These are phyloP conservation scores for Hypoxylon subgilvum DNA, from an alignment of 495 filamentous ascomycete genomes.

Conservation along the genomic window DNA sequence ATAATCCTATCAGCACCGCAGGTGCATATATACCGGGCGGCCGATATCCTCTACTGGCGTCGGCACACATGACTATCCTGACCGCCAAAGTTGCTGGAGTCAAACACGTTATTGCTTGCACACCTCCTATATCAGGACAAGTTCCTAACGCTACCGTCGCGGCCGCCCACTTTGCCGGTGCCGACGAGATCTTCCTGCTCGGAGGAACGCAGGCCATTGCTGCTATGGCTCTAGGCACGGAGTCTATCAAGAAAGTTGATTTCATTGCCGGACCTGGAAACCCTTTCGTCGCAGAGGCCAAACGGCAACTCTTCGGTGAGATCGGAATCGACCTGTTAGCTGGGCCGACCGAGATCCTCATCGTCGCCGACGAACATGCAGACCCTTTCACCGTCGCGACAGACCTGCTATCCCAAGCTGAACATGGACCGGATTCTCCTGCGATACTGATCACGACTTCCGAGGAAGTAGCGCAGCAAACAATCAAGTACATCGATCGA, in stretches of 20 bases:
- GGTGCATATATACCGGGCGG: conserved; percentile 59
- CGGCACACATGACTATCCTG: conserved; percentile 64
- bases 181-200: conserved; percentile 60
- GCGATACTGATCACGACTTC: conserved; percentile 57
- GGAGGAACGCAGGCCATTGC: conserved; percentile 63
- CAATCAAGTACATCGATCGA: conserved; percentile 48
- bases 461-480: conserved; percentile 47
- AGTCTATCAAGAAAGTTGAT: conserved; percentile 59
- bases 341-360: conserved; percentile 62
- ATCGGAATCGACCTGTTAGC: conserved; percentile 62
- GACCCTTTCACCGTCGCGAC: conserved; percentile 60
- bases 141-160: conserved; percentile 59
- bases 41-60: conserved; percentile 61
- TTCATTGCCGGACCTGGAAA: conserved; percentile 63
- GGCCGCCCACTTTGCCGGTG: conserved; percentile 61
- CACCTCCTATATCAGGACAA: conserved; percentile 57
- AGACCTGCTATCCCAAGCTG: conserved; percentile 59
- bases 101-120: conserved; percentile 56
- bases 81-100: conserved; percentile 63
- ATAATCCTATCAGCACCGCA: conserved; percentile 49
- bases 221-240: conserved; percentile 72
- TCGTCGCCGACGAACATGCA: conserved; percentile 56
- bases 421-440: conserved; percentile 61
- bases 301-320: conserved; percentile 60
- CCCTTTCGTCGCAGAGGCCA: conserved; percentile 61